Base-by-base conservation (phyloP, 345 rosid species). In the Euphorbia pulcherrima region DNA sequence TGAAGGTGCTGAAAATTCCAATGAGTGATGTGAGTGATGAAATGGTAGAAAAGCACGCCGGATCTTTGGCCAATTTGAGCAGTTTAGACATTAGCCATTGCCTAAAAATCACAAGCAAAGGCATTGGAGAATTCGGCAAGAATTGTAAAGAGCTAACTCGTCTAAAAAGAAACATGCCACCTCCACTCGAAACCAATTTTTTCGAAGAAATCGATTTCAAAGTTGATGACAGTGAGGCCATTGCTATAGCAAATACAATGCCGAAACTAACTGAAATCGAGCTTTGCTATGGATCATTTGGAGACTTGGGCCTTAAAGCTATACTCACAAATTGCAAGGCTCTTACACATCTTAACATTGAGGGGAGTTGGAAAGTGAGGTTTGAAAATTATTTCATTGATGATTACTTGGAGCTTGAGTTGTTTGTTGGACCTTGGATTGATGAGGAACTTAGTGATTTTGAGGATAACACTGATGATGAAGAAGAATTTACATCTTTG, bases 161-260 rank as follows among this genome's bases (percentile, higher is more conserved):
- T 40, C 48, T 70, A 21, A 56, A 23, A 67, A 70, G 68, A 54
- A 62, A 70, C 40, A 62, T 70, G 74, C 54, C 62, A 8, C 68
- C 54, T 39, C 68, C 62, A 52, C 41, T 37, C n/a, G 37, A 20
- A 39, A 62, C 24, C 40, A 35, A 52, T n/a, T 30, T 16, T 3
- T 5, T 3, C 1, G 18, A 6, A 29, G 40, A 21, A 29, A 59
- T 29, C 26, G 23, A 37, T 50, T 62, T 20, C 28, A 26, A 27
- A 23, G 8, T 39, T 12, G 11, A 70, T 69, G 73, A 70, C 28
- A n/a, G 39, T 24, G 54, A 62, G 60, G 68, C 61, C 5, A 50
- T 70, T 51, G 61, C 23, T 39, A 48, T 69, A 14, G 60, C 50
- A 14, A 28, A 41, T 71, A 27, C 57, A 55, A 55, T 71, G 69